These are phyloP conservation scores for Trametes versicolor DNA, from an alignment of 1,284 basidiomycete species.

Conservation along the genomic window DNA sequence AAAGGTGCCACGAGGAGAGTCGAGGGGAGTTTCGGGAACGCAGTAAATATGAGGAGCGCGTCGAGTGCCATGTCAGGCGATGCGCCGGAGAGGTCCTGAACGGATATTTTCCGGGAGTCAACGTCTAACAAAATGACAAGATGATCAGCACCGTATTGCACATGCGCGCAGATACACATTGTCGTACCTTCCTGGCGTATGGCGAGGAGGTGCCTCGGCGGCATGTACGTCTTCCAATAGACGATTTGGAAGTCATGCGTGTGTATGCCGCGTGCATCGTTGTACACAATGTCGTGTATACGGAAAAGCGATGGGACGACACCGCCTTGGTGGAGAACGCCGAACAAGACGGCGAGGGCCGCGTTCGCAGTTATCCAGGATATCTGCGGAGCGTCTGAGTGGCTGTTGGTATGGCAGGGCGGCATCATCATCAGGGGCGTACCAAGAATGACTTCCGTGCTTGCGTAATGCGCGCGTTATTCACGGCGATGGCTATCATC, in stretches of 20 bases:
- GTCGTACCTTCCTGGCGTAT: constrained; percentile 39
- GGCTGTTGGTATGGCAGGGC: not conserved
- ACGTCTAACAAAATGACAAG: constrained; percentile 25
- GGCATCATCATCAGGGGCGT: constrained; percentile 14
- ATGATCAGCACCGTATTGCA: not conserved
- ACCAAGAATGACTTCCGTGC: constrained; percentile 49
- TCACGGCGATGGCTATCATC: constrained; percentile 44
- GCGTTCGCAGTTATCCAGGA: constrained; percentile 46
- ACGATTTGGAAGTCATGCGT: constrained; percentile 35
- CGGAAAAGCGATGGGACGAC: constrained; percentile 51
- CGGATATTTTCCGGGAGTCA: constrained; percentile 19
- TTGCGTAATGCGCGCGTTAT: constrained; percentile 38
- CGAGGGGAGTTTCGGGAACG: constrained; percentile 10
- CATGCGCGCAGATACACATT: not conserved
- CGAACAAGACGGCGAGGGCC: constrained; percentile 46
- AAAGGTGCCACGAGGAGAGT: constrained; percentile 46
- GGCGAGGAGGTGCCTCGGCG: constrained; percentile 50
- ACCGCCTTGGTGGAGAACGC: constrained; percentile 53
- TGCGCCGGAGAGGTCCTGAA: constrained; percentile 43
- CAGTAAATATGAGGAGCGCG: constrained; percentile 27
- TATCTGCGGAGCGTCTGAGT: constrained; percentile 30
- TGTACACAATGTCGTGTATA: constrained; percentile 41
- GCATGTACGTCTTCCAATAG: constrained; percentile 55
- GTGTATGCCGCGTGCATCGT: not conserved
- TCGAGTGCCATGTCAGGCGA: constrained; percentile 32